Conservation (phyloP, 768 basidiomycete species). For the Cystofilobasidium capitatum region DNA sequence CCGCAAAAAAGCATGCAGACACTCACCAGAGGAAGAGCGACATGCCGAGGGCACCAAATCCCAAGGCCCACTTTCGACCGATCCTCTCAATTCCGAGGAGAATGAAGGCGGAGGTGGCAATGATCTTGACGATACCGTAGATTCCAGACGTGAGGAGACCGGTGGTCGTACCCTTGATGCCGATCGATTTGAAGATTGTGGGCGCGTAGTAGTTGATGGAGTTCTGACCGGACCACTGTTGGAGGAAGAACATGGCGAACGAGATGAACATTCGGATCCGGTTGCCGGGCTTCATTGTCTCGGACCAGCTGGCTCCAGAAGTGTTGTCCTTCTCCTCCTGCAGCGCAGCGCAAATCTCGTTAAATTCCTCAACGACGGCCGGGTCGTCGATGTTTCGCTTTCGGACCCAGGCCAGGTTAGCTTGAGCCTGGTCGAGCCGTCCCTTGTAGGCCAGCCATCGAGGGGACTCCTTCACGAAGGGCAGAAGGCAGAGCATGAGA, state of each 20-base stretch:
- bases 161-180: slow-evolving; percentile 36
- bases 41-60: slow-evolving; percentile 19
- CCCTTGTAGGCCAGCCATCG: slow-evolving; percentile 41
- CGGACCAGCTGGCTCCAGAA: slow-evolving; percentile 54
- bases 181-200: slow-evolving; percentile 38
- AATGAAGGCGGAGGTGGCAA: slow-evolving; percentile 41
- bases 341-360: slow-evolving; percentile 71
- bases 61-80: slow-evolving; percentile 27
- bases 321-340: slow-evolving; percentile 60
- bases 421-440: slow-evolving; percentile 42
- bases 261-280: slow-evolving; percentile 75
- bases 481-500: slow-evolving; percentile 37
- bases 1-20: neutral
- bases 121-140: slow-evolving; percentile 43
- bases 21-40: slow-evolving; percentile 5
- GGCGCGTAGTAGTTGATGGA: slow-evolving; percentile 32
- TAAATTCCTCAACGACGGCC: slow-evolving; percentile 39
- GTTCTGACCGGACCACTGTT: slow-evolving; percentile 76
- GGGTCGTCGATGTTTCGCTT: slow-evolving; percentile 38
- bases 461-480: slow-evolving; percentile 31
- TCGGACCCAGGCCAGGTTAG: slow-evolving; percentile 45
- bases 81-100: slow-evolving; percentile 32
- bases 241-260: slow-evolving; percentile 56
- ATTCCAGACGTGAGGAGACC: slow-evolving; percentile 41
- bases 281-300: slow-evolving; percentile 52